phyloP scores from a whole-genome alignment of 1,284 basidiomycete species.

The Laetiporus sulphureus region DNA sequence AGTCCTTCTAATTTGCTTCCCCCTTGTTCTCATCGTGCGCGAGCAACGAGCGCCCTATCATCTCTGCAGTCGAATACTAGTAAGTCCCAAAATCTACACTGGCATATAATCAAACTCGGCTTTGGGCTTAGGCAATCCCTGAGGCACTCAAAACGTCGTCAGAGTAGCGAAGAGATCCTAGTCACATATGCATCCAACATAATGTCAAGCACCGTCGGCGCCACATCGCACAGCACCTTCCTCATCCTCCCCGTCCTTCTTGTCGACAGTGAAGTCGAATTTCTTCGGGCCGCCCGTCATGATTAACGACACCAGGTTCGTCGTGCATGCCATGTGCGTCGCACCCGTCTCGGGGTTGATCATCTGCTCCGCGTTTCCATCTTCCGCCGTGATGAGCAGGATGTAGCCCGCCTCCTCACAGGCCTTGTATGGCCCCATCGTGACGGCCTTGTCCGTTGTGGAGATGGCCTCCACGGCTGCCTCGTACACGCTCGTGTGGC shows the following conservation, averaged over 20 bases:
- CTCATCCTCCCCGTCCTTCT: constrained; percentile 49
- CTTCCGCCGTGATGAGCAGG: constrained; percentile 84
- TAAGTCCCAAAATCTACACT: neutral
- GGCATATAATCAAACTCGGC: constrained; percentile 31
- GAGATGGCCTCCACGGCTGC: constrained; percentile 82
- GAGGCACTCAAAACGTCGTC: too few species aligned
- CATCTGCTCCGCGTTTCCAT: constrained; percentile 93
- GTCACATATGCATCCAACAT: constrained; percentile 46
- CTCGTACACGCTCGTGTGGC: constrained; percentile 86
- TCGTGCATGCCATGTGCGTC: constrained; percentile 82
- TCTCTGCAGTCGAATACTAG: constrained; percentile 34
- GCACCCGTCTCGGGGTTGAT: constrained; percentile 74
- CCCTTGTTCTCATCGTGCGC: constrained; percentile 12
- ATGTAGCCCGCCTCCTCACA: constrained; percentile 82
- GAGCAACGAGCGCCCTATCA: constrained; percentile 51
- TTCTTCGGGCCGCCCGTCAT: constrained; percentile 53
- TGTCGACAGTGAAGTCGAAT: constrained; percentile 40
- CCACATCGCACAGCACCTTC: constrained; percentile 78
- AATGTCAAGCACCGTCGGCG: constrained; percentile 77
- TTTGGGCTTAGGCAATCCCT: constrained; percentile 53
- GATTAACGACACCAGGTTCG: constrained; percentile 81
- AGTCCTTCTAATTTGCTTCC: neutral
- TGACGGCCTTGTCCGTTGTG: constrained; percentile 81
- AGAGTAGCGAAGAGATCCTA: too few species aligned
- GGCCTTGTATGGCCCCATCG: constrained; percentile 78